Base-by-base conservation (phyloP, 2,329 filamentous ascomycete genomes). In the Dothistroma septosporum region DNA sequence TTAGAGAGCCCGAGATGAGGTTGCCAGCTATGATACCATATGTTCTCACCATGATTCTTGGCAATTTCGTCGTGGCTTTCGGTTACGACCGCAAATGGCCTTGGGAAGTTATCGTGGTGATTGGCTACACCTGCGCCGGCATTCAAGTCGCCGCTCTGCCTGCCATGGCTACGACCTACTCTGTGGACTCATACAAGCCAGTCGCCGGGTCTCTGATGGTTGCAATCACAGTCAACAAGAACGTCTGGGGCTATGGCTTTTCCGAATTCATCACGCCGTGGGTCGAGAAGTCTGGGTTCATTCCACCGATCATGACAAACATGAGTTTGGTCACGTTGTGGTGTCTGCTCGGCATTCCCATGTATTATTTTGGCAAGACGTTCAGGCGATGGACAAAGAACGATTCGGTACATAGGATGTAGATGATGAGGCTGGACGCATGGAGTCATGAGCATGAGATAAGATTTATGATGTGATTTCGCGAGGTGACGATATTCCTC, bases 181-280 rank as follows among this genome's bases (percentile, higher is more conserved):
- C 84, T 0, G 80, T 87, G 16, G 85, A 88, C 70, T 82, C 79
- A 59, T 87, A 88, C 72, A 87, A 87, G 73, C 83, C 85, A 0
- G 81, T 87, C 2, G 79, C 84, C 0, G 84, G 85, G 2, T 80
- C 78, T 2, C 74, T 87, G 53, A 84, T 87, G 69, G 84, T 87
- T 0, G 77, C 80, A 8, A 82, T 85, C 64, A 87, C 84, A 0
- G 83, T 87, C 50, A 85, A 85, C 68, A 87, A 87, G 75, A 87
- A 87, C 59, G 58, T 86, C 0, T 86, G 83, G 53, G 84, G 85
- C 0, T 87, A 85, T 69, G 83, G 84, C 0, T 82, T 86, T 64
- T 33, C 64, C 19, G 68, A 73, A 37, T 75, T 74, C 63, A 70
- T 75, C 64, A 74, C 69, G 1, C 73, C 76, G 0, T 86, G 83